Evolutionary conservation across 768 basidiomycete genomes (phyloP), one percentile per base, ranked within the genome.

Genomic region (Cystoderma amianthinum): DNA sequence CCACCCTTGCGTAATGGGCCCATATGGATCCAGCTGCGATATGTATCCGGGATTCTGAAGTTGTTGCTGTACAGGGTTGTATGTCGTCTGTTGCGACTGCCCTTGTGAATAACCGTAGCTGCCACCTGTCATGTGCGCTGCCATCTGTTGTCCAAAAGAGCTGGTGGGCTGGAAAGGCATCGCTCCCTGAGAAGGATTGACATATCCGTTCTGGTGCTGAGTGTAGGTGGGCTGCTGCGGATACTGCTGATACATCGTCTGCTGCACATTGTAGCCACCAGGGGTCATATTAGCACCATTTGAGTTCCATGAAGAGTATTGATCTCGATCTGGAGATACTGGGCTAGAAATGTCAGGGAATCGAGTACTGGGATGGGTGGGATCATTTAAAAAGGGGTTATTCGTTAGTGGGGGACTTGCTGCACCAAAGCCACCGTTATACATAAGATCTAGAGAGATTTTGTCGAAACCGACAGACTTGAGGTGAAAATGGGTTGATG

Each of bases 321-420:
- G 69, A 50, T 47, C 42, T 45, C 44, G 35, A 43, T 48, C 32
- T 44, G 51, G 3, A 41, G 48, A 24, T 49, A 56, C 36, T 51
- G 49, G 32, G 40, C 50, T 55, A 25, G 67, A 68, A 51, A 89
- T 67, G 55, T 82, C 81, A 24, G 86, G 86, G 51, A 71, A 88
- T 45, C 85, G 76, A 16, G 67, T 57, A 19, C 69, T 66, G 22
- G 73, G 59, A 36, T 67, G 63, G 21, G 65, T 47, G 1, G 74
- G 67, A 46, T 76, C 74, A 36, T 70, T 65, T 52, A 79, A 62
- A 60, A 88, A 87, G 0, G 85, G 85, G 49, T 87, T 87, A 53
- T 83, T 88, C n/a, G 67, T 65, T 45, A 68, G 41, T 21, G 58
- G 60, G 30, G 62, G 60, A 40, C 59, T 61, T 12, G 54, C 16